Conservation (phyloP, 2,329 filamentous ascomycete genomes). For the Alternaria brassicae region DNA sequence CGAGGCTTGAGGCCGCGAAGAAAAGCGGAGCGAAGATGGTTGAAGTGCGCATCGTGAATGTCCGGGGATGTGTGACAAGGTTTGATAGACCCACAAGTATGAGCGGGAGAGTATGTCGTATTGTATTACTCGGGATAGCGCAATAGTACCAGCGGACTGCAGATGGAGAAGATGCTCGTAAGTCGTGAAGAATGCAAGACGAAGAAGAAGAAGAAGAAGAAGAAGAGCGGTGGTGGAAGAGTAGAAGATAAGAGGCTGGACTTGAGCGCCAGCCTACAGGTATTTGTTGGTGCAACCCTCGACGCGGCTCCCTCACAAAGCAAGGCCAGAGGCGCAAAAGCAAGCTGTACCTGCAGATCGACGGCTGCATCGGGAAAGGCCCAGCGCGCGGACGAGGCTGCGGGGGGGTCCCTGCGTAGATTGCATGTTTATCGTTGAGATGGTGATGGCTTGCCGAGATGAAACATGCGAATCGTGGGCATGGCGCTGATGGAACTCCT, state of each 20-base stretch:
- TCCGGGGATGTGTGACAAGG: conserved; percentile 1
- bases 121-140: background rate
- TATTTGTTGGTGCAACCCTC: conserved; percentile 25
- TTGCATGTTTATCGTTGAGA: conserved; percentile 14
- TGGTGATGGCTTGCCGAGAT: background rate
- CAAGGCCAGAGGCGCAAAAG: conserved; percentile 20
- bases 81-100: conserved; percentile 9
- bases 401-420: conserved; percentile 8
- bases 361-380: conserved; percentile 10
- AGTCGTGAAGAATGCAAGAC: background rate
- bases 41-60: conserved; percentile 38
- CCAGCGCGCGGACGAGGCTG: conserved; percentile 12
- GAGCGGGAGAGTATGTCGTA: background rate
- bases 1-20: conserved; percentile 34
- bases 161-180: background rate
- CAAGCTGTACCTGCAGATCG: conserved; percentile 23
- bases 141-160: background rate
- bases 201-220: background rate
- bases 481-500: background rate
- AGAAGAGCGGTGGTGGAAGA: background rate
- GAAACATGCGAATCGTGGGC: background rate
- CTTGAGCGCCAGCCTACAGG: background rate
- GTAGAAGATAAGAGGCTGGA: conserved; percentile 15
- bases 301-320: conserved; percentile 14
- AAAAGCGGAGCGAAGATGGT: conserved; percentile 39